Conservation (phyloP, 2,329 filamentous ascomycete species). For the Aspergillus sp. region DNA sequence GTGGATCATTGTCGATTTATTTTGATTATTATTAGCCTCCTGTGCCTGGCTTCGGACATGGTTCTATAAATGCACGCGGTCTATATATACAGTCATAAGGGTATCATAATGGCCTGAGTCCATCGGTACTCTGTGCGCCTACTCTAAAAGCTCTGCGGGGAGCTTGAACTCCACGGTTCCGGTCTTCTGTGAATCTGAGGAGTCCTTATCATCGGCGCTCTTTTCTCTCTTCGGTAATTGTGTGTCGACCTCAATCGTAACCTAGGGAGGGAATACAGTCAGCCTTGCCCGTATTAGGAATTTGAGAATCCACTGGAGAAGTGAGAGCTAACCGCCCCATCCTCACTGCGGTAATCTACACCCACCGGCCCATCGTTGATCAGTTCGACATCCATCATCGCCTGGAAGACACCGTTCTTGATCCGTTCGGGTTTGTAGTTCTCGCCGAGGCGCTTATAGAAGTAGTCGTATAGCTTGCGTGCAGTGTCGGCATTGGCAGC, state of each 20-base stretch:
- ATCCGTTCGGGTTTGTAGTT: conserved; percentile 73
- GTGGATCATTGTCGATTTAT: conserved; percentile 2
- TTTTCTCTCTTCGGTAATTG: conserved; percentile 42
- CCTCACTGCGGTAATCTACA: conserved; percentile 58
- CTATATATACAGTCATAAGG: conserved; percentile 5
- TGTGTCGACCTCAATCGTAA: conserved; percentile 50
- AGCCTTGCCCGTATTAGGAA: conserved; percentile 10
- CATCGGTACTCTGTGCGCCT: not conserved
- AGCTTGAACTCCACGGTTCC: conserved; percentile 21
- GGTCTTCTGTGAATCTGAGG: conserved; percentile 9
- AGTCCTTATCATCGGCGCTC: conserved; percentile 1
- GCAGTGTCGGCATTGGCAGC: conserved; percentile 78
- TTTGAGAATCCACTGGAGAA: conserved; percentile 23
- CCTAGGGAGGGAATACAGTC: conserved; percentile 25
- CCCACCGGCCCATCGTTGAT: conserved; percentile 81
- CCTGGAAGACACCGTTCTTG: conserved; percentile 94
- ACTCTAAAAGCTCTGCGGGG: conserved; percentile 26
- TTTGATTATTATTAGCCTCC: not conserved
- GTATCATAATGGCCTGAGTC: conserved; percentile 4
- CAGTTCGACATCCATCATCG: conserved; percentile 96
- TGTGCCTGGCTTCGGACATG: not conserved
- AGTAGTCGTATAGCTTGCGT: conserved; percentile 77
- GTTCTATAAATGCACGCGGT: not conserved
- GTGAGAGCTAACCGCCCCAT: conserved; percentile 54
- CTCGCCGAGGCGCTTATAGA: conserved; percentile 72